These are phyloP conservation scores for Septoria linicola DNA, from an alignment of 2,329 filamentous ascomycete species.

Conservation along the genomic window DNA sequence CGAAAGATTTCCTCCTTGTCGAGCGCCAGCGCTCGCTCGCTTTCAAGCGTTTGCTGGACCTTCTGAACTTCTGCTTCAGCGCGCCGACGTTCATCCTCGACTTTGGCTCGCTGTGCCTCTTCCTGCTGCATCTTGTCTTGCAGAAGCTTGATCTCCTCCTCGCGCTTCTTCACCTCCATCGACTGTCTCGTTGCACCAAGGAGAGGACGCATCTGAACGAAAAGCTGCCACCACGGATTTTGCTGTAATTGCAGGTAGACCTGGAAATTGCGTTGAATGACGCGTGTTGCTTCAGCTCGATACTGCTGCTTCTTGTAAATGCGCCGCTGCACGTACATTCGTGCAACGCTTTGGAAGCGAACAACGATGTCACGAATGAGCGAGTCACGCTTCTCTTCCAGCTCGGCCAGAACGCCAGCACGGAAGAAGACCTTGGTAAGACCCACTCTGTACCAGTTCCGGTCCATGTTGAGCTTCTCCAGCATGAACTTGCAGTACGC, in stretches of 20 bases:
- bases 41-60: conserved; percentile 91
- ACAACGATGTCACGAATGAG: conserved; percentile 93
- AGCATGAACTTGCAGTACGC: conserved; percentile 81
- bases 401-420: conserved; percentile 88
- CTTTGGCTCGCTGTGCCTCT: conserved; percentile 67
- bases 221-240: conserved; percentile 96
- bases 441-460: conserved; percentile 84
- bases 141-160: conserved; percentile 87
- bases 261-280: conserved; percentile 92
- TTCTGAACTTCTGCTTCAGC: conserved; percentile 83
- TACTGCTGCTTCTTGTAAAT: conserved; percentile 92
- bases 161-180: conserved; percentile 88
- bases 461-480: conserved; percentile 82
- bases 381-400: conserved; percentile 92
- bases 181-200: conserved; percentile 89
- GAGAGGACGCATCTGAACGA: conserved; percentile 91
- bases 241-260: conserved; percentile 86
- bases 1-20: conserved; percentile 99
- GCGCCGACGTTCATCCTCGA: conserved; percentile 89
- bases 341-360: conserved; percentile 85
- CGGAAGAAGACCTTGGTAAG: conserved; percentile 98
- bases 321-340: conserved; percentile 84
- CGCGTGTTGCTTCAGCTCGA: conserved; percentile 86
- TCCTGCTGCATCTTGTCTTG: conserved; percentile 81
- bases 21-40: conserved; percentile 87